Percentiles rank a stretch among this genome's conserved stretches.
Conservation (phyloP, 2,329 filamentous ascomycete species). For the Dothideomycetes sp. region DNA sequence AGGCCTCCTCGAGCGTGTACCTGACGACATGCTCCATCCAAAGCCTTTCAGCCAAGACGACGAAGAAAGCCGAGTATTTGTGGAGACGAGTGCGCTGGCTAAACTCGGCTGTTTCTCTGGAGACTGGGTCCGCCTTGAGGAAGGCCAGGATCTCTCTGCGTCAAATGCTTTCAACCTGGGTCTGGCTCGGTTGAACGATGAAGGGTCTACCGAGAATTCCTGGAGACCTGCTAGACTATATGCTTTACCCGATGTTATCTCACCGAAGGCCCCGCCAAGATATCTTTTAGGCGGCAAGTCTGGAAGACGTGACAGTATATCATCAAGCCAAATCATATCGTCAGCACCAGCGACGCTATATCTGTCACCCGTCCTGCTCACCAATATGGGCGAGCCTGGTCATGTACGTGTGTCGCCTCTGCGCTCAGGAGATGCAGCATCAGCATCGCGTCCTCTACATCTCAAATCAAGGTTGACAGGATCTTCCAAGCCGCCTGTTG, state of each 20-base stretch:
- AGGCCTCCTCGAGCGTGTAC: slow-evolving; percentile 60
- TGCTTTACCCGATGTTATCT: slow-evolving; percentile 65
- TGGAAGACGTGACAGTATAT: slow-evolving; percentile 43
- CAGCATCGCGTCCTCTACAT: slow-evolving; percentile 27
- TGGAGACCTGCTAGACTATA: slow-evolving; percentile 86
- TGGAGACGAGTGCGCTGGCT: slow-evolving; percentile 74
- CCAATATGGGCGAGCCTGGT: slow-evolving; percentile 69
- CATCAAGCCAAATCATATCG: slow-evolving; percentile 32
- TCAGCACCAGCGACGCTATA: slow-evolving; percentile 56
- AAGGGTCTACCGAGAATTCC: slow-evolving; percentile 39
- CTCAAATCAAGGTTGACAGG: slow-evolving; percentile 12
- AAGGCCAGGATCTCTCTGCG: slow-evolving; percentile 55
- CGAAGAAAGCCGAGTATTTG: slow-evolving; percentile 75
- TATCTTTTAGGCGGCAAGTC: slow-evolving; percentile 42
- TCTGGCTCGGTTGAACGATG: slow-evolving; percentile 54
- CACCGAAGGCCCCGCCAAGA: slow-evolving; percentile 37
- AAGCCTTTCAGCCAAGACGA: slow-evolving; percentile 78
- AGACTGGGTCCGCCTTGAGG: slow-evolving; percentile 86
- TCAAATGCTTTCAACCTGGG: slow-evolving; percentile 50
- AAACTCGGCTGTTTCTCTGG: slow-evolving; percentile 95
- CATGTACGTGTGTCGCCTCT: slow-evolving; percentile 71
- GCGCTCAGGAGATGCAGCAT: slow-evolving; percentile 26
- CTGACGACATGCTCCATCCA: slow-evolving; percentile 72
- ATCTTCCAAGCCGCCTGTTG: slow-evolving; percentile 45
- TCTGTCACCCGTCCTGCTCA: slow-evolving; percentile 74